Base-by-base conservation (phyloP, 163 green algal genomes). In the Scenedesmus sp. region DNA sequence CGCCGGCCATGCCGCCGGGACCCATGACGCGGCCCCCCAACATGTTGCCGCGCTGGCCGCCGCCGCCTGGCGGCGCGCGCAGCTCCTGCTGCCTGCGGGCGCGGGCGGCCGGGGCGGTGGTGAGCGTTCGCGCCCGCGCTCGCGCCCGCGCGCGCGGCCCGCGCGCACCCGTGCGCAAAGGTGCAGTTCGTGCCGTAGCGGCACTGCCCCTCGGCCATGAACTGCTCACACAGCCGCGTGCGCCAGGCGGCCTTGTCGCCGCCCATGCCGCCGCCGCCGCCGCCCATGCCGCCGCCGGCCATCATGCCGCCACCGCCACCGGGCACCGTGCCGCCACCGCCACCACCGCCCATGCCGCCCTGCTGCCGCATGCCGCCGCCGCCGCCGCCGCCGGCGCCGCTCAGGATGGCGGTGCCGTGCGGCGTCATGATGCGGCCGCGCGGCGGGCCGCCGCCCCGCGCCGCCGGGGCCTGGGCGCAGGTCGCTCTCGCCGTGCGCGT, bases 121-220 rank as follows among this genome's bases (percentile, higher is more conserved):
- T 66, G 18, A 64, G 57, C 26, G 42, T 15, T 63, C 2, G 45
- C 70, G 1, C 31, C 56, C 20, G 47, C 15, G n/a, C 9, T 1
- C 22, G 34, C 9, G 2, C 10, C 33, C 34, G 20, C 50, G 31
- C 53, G 4, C 24, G 1, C 18, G 65, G 29, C 75, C 42, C 67
- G 69, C 24, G 73, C 87, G 64, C 70, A 92, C 42, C 89, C 89
- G 45, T 94, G 89, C 1, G 89, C 89, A 80, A 94, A 94, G 33
- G 83, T 92, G 84, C 89, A 94, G 33, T 63, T 74, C 39, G 75
- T 76, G 24, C 84, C 87, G 51, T 91, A 91, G 36, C 72, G 83
- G 81, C 89, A 94, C 42, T 67, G 50, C 10, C 87, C 87, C 3
- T 75, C 83, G 34, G 82, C 71, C 83, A 92, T 91, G 58, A 88